Evolutionary conservation across 495 filamentous ascomycete genomes (phyloP), one percentile per base, ranked within the genome.

Genomic region (Neurospora sp.): DNA sequence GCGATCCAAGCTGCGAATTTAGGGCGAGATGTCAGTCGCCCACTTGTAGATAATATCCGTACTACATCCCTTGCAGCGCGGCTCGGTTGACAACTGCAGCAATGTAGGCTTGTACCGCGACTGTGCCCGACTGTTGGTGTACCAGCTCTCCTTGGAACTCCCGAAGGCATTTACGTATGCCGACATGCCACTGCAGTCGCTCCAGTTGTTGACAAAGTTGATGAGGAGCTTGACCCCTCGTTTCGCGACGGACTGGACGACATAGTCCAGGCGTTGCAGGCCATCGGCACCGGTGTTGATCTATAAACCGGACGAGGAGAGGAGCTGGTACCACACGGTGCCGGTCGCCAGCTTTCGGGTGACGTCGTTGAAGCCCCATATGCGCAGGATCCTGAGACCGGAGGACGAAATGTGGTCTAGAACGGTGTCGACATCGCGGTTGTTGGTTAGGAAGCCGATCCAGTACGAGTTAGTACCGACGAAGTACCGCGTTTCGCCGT

Each of bases 401-500:
- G 89, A 85, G 31, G 81, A 73, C 9, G 71, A 72, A 65, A 86
- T 78, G 70, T 87, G 78, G 74, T 88, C 82, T 16, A 85, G 76
- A 53, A 89, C 82, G n/a, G 85, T 84, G 74, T 91, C 88, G 10
- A 92, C 87, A 77, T 92, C 90, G n/a, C 78, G 81, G 73, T 87
- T 84, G 78, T 87, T 88, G 22, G 83, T 87, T 31, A 92, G 85
- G 82, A 92, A 92, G 20, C 85, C 82, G 74, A 93, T 87, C 90
- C 90, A 94, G 84, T 93, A 94, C 65, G 87, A 81, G 80, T 94
- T 94, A 5, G 89, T 90, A 18, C 91, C 91, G 4, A 89, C 87
- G 77, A 85, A 91, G 80, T 90, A 89, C 72, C 84, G 83, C 5
- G 87, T 88, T 73, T 86, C 75, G 22, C 89, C 89, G 77, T 91